These are phyloP conservation scores for Rhizophora apiculata DNA, from an alignment of 345 rosid species.

Conservation along the genomic window DNA sequence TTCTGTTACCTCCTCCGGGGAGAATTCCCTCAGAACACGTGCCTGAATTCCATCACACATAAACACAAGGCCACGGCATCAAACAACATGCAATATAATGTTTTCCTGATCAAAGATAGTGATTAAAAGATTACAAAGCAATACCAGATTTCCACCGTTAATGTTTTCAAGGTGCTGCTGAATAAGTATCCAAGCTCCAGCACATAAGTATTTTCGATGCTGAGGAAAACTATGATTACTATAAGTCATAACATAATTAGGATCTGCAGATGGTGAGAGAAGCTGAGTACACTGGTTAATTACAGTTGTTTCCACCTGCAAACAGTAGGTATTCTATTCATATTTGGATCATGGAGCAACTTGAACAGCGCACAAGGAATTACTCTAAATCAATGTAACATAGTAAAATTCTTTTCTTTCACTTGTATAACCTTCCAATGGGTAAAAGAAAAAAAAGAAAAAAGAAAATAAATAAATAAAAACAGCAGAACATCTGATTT, in stretches of 20 bases:
- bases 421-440: no score
- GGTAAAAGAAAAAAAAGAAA: no score
- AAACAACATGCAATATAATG: not conserved
- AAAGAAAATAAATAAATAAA: no score
- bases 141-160: conserved; percentile 82
- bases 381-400: not conserved
- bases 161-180: conserved; percentile 88
- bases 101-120: not conserved
- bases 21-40: conserved; percentile 80
- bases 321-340: conserved; percentile 10
- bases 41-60: conserved; percentile 42
- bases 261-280: conserved; percentile 81
- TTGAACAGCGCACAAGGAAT: not conserved
- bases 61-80: conserved; percentile 1
- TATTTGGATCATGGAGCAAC: conserved; percentile 16
- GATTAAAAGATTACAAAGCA: conserved; percentile 8
- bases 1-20: conserved; percentile 92
- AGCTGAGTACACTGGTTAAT: conserved; percentile 89
- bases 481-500: no score
- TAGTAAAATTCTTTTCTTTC: not conserved
- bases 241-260: conserved; percentile 72
- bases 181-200: conserved; percentile 97
- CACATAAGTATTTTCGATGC: conserved; percentile 87
- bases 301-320: conserved; percentile 83
- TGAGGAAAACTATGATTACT: conserved; percentile 69